phyloP scores from a whole-genome alignment of 2,329 filamentous ascomycete genomes.

The Coniella vitis region DNA sequence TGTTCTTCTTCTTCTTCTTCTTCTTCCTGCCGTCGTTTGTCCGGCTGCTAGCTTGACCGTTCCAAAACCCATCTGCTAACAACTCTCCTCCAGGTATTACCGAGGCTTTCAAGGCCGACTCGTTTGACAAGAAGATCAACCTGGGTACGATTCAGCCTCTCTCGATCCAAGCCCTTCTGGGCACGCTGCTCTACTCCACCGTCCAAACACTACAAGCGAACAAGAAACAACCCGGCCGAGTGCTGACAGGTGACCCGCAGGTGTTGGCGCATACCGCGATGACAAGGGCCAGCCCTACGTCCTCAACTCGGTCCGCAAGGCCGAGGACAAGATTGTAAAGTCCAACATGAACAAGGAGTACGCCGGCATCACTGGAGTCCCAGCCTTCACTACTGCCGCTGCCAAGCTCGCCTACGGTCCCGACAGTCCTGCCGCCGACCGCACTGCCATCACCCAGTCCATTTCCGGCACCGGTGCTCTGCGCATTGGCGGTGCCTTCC shows the following conservation, averaged over 20 bases:
- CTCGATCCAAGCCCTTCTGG: neutral
- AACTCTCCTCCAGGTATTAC: slow-evolving; percentile 62
- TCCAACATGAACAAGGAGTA: slow-evolving; percentile 91
- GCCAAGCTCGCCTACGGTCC: slow-evolving; percentile 84
- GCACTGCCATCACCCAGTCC: slow-evolving; percentile 89
- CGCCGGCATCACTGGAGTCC: slow-evolving; percentile 92
- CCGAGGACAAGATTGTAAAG: slow-evolving; percentile 79
- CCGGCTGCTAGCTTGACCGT: slow-evolving; percentile 1
- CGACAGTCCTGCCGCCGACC: slow-evolving; percentile 68
- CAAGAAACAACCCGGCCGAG: too few species aligned
- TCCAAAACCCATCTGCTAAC: slow-evolving; percentile 13
- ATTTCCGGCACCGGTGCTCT: slow-evolving; percentile 97
- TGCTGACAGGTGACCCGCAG: slow-evolving; percentile 32
- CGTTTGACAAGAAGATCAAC: slow-evolving; percentile 94
- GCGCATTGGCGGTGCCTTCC: slow-evolving; percentile 89
- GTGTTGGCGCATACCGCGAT: slow-evolving; percentile 96
- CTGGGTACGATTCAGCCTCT: slow-evolving; percentile 50
- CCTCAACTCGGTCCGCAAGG: slow-evolving; percentile 82
- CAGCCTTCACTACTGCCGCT: slow-evolving; percentile 87
- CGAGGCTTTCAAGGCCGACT: slow-evolving; percentile 97
- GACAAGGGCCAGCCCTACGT: slow-evolving; percentile 98
- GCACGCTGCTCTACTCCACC: neutral
- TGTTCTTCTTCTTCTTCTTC: slow-evolving; percentile 20
- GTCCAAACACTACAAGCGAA: neutral
- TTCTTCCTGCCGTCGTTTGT: slow-evolving; percentile 10